Conservation (phyloP, 2,329 filamentous ascomycete genomes). For the Ophidiomyces ophidiicola region DNA sequence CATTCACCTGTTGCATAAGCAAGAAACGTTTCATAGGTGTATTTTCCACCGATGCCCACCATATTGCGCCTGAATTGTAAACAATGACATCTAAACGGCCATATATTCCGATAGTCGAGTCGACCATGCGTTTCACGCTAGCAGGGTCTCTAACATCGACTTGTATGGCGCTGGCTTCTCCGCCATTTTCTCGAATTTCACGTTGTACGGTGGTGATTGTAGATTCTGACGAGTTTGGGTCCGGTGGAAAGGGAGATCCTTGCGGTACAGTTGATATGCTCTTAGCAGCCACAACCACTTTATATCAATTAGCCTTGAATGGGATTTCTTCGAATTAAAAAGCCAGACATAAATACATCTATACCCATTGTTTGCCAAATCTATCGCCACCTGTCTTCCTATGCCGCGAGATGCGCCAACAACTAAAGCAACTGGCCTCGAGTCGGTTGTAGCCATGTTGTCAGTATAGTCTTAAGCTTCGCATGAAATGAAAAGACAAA, state of each 20-base stretch:
- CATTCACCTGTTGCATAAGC: conserved; percentile 63
- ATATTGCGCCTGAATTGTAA: conserved; percentile 78
- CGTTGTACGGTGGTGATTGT: conserved; percentile 70
- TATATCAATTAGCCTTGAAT: background rate
- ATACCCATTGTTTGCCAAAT: conserved; percentile 60
- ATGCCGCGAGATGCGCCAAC: conserved; percentile 70
- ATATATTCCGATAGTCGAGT: conserved; percentile 47
- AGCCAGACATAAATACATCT: conserved; percentile 41
- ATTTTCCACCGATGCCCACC: conserved; percentile 63
- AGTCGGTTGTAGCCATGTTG: conserved; percentile 1
- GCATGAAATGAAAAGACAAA: no score
- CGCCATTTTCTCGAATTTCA: conserved; percentile 56
- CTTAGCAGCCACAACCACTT: conserved; percentile 68
- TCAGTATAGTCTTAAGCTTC: background rate
- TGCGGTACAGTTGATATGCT: conserved; percentile 52
- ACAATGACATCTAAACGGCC: conserved; percentile 59
- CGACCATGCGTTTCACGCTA: conserved; percentile 50
- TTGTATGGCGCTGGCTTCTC: conserved; percentile 51
- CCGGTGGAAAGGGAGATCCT: conserved; percentile 53
- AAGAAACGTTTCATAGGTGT: conserved; percentile 67
- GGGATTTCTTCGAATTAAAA: background rate
- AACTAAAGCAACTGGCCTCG: conserved; percentile 50
- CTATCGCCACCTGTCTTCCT: conserved; percentile 66
- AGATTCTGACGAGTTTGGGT: conserved; percentile 61
- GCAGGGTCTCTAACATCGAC: conserved; percentile 58